phyloP scores from a whole-genome alignment of 2,329 filamentous ascomycete genomes.

The Fusarium humuli region DNA sequence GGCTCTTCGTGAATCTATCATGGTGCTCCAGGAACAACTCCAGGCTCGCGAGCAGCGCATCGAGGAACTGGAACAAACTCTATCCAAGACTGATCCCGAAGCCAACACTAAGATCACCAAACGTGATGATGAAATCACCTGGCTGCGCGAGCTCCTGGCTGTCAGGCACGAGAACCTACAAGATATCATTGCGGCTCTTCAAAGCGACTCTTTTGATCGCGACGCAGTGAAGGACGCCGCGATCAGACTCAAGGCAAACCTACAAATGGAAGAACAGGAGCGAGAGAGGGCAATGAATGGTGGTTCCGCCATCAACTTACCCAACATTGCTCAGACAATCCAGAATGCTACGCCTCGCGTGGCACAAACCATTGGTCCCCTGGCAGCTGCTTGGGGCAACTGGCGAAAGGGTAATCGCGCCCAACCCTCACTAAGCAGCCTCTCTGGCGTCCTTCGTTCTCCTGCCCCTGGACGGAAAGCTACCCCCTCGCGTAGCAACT shows the following conservation, averaged over 20 bases:
- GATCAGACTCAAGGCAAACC: slow-evolving; percentile 90
- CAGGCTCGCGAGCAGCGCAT: slow-evolving; percentile 93
- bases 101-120: slow-evolving; percentile 86
- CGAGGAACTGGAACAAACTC: slow-evolving; percentile 82
- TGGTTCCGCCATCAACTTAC: slow-evolving; percentile 73
- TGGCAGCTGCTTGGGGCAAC: slow-evolving; percentile 94
- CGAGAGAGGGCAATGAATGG: slow-evolving; percentile 85
- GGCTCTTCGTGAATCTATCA: slow-evolving; percentile 93
- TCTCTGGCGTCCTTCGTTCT: slow-evolving; percentile 62
- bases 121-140: slow-evolving; percentile 91
- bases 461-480: slow-evolving; percentile 56
- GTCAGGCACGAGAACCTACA: slow-evolving; percentile 92
- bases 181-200: slow-evolving; percentile 86
- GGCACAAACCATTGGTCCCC: slow-evolving; percentile 80
- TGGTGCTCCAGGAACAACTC: slow-evolving; percentile 95
- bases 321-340: slow-evolving; percentile 81
- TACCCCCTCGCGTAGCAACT: slow-evolving; percentile 71
- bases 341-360: slow-evolving; percentile 85
- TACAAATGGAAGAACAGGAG: slow-evolving; percentile 98
- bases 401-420: slow-evolving; percentile 81
- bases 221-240: slow-evolving; percentile 87
- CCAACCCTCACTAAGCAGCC: slow-evolving; percentile 61
- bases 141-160: slow-evolving; percentile 92
- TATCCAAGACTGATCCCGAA: slow-evolving; percentile 78
- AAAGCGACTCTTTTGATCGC: slow-evolving; percentile 79